A percentile compares a stretch with the other conserved stretches of the same genome.
Conservation (phyloP, 2,329 filamentous ascomycete species). For the Sporothrix pallida region DNA sequence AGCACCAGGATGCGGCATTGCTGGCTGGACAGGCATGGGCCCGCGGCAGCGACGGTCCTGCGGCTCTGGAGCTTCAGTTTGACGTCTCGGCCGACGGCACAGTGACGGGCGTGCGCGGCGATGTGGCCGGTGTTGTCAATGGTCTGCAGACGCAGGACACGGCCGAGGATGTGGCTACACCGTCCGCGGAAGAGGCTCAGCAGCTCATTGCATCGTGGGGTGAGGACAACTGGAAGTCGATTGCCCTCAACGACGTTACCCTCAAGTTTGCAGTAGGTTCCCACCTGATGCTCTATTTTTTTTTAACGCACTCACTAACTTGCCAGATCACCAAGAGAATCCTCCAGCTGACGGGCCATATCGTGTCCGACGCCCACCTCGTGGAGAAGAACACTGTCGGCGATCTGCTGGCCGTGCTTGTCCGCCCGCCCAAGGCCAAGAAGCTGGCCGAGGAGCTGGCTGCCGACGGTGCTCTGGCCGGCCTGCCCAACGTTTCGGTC, state of each 20-base stretch:
- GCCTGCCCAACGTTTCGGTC: slow-evolving; percentile 73
- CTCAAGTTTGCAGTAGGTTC: slow-evolving; percentile 76
- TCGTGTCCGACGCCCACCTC: slow-evolving; percentile 73
- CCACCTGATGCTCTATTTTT: not conserved
- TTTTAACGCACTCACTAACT: not conserved
- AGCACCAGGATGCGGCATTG: slow-evolving; percentile 39
- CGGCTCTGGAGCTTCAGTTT: slow-evolving; percentile 48
- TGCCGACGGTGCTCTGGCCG: slow-evolving; percentile 52
- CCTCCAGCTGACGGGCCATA: slow-evolving; percentile 78
- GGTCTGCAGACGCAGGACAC: slow-evolving; percentile 38
- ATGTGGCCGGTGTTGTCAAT: slow-evolving; percentile 43
- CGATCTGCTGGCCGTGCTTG: slow-evolving; percentile 60
- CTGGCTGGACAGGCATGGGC: slow-evolving; percentile 40
- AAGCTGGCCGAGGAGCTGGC: slow-evolving; percentile 69
- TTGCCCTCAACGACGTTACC: slow-evolving; percentile 61
- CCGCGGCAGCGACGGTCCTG: slow-evolving; percentile 46
- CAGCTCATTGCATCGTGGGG: slow-evolving; percentile 54
- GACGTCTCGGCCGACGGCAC: slow-evolving; percentile 51
- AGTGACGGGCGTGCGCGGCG: slow-evolving; percentile 40
- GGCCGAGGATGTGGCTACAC: slow-evolving; percentile 32
- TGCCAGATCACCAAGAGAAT: slow-evolving; percentile 78
- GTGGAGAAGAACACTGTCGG: slow-evolving; percentile 59
- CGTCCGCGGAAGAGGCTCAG: slow-evolving; percentile 48
- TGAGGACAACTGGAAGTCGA: slow-evolving; percentile 60
- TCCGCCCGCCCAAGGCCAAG: slow-evolving; percentile 60